Base-by-base conservation (phyloP, 345 rosid species). In the Syzygium grande region DNA sequence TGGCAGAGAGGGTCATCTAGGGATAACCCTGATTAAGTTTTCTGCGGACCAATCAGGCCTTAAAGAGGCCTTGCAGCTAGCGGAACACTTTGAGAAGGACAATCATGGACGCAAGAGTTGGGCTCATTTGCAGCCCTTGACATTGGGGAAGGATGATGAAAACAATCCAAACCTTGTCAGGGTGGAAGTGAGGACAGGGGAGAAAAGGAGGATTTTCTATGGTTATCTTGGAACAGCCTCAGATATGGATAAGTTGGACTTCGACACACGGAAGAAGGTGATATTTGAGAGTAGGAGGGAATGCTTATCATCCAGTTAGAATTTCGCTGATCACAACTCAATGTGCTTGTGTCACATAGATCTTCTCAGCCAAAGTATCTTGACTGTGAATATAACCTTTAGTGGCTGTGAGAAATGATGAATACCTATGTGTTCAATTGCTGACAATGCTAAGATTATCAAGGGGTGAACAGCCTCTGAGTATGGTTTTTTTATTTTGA, bases 1-100 rank as follows among this genome's bases (percentile, higher is more conserved):
- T 89, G 98, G 94, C 84, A 96, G 97, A 93, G 99, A 97, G 6
- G 99, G 99, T 89, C 99, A 96, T 93, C 91, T 92, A 85, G 99
- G 99, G 86, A 89, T 94, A 63, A 95, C 98, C 34, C 92, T 94
- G 85, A 90, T 94, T 55, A 96, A 91, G 94, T 98, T 95, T 92
- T 85, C 89, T 38, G 94, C 95, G 83, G 95, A 96, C 84, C 93
- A 91, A 65, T 90, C 92, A 30, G 98, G 99, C 88, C 91, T 98
- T 90, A 93, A 90, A 87, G 97, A 96, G 88, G 99, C 99, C 55
- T n/a, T 92, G 86, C 91, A 89, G 88, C 90, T 98, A 91, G 94
- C 95, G 12, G 97, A 97, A 78, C 91, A 92, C 92, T 98, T 96
- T 87, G 97, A 96, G 93, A 95, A 93, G 91, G 96, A 91, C 29